Conservation (phyloP, 2,329 filamentous ascomycete genomes). For the Verticillium nubilum region DNA sequence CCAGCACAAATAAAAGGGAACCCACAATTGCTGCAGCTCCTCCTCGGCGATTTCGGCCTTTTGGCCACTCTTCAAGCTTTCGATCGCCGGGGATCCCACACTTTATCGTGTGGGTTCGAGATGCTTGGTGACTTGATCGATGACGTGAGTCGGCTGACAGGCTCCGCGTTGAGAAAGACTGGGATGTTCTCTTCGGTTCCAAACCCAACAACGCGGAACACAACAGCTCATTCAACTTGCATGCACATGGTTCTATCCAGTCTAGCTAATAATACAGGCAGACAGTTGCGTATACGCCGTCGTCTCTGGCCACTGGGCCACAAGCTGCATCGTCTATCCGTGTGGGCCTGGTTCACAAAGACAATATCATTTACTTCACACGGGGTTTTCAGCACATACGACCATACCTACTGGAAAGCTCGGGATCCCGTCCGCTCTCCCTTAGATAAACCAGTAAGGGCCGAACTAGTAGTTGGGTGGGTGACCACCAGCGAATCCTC, state of each 20-base stretch:
- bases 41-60: neutral
- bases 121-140: neutral
- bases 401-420: neutral
- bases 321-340: too few relatives aligned
- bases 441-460: neutral
- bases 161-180: too few relatives aligned
- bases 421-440: conserved; percentile 1
- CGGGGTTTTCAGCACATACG: neutral
- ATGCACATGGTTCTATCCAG: too few relatives aligned
- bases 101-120: neutral
- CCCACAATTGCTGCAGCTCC: neutral
- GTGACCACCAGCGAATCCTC: neutral
- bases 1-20: neutral
- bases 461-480: neutral
- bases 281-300: too few relatives aligned
- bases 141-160: neutral
- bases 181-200: too few relatives aligned
- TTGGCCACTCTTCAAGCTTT: neutral
- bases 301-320: too few relatives aligned
- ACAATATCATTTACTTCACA: too few relatives aligned
- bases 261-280: too few relatives aligned
- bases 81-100: neutral
- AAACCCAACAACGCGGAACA: too few relatives aligned
- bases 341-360: too few relatives aligned
- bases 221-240: too few relatives aligned